A percentile compares a stretch with the other conserved stretches of the same genome.
These are phyloP conservation scores for Suillus tomentosus DNA, from an alignment of 768 basidiomycete species.

Conservation along the genomic window DNA sequence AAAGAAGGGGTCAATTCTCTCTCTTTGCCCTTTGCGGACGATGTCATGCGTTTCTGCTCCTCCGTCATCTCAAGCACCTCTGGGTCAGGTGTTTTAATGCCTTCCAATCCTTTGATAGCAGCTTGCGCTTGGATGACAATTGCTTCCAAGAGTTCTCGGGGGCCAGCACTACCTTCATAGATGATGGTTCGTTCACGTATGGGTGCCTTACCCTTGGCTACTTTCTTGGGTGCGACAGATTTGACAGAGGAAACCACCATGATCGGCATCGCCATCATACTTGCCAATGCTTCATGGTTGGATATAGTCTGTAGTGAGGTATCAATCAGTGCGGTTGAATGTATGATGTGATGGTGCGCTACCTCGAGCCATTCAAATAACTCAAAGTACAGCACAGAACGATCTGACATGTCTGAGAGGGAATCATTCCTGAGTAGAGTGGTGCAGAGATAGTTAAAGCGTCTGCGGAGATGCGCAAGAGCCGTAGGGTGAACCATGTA, in stretches of 20 bases:
- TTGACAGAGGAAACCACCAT: conserved; percentile 81
- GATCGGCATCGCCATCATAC: conserved; percentile 97
- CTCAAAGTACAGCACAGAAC: conserved; percentile 82
- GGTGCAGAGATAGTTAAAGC: conserved; percentile 88
- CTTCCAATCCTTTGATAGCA: conserved; percentile 84
- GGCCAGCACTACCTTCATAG: conserved; percentile 90
- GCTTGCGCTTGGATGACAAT: conserved; percentile 93
- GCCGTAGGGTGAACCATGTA: conserved; percentile 92
- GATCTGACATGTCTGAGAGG: conserved; percentile 91
- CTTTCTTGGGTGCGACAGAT: conserved; percentile 58
- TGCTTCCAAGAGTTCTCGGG: conserved; percentile 88
- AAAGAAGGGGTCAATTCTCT: conserved; percentile 37
- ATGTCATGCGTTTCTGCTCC: conserved; percentile 86
- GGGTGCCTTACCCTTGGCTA: conserved; percentile 44
- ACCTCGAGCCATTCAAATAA: conserved; percentile 93
- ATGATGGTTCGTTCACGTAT: conserved; percentile 81
- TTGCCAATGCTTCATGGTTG: conserved; percentile 88
- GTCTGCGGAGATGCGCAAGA: conserved; percentile 85
- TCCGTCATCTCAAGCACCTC: conserved; percentile 75
- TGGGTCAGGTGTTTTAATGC: conserved; percentile 51
- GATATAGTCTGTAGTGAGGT: conserved; percentile 71
- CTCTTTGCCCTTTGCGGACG: conserved; percentile 67
- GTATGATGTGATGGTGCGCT: conserved; percentile 16
- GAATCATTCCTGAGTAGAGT: conserved; percentile 90
- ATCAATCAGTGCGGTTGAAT: conserved; percentile 12